A percentile compares a stretch with the other conserved stretches of the same genome.
These are phyloP conservation scores for Ramularia endophylla DNA, from an alignment of 2,329 filamentous ascomycete species.

Conservation along the genomic window DNA sequence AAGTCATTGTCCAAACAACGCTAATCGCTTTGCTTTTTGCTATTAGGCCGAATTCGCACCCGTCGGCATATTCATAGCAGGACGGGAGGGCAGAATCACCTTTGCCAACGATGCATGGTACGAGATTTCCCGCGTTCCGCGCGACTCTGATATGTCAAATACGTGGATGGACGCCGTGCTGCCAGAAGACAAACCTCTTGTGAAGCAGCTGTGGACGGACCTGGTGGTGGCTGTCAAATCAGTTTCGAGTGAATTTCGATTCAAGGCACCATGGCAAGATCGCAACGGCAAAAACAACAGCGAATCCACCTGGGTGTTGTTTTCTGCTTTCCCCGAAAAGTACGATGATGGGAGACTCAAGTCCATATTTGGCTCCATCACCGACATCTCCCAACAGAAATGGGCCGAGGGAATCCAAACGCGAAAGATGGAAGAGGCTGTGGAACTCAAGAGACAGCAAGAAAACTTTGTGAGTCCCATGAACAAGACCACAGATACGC, in stretches of 20 bases:
- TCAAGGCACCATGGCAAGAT: slow-evolving; percentile 61
- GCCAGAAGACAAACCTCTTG: slow-evolving; percentile 55
- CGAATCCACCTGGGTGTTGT: slow-evolving; percentile 68
- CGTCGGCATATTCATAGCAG: slow-evolving; percentile 80
- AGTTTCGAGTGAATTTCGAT: slow-evolving; percentile 68
- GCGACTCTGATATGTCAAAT: slow-evolving; percentile 51
- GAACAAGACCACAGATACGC: slow-evolving; percentile 22
- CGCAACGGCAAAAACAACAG: slow-evolving; percentile 53
- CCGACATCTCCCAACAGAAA: slow-evolving; percentile 81
- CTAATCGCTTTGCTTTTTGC: too few relatives aligned
- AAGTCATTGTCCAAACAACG: too few relatives aligned
- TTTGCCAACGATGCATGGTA: slow-evolving; percentile 78
- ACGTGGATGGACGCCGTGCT: slow-evolving; percentile 69
- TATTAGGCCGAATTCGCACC: slow-evolving; percentile 80
- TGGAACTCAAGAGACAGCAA: slow-evolving; percentile 74
- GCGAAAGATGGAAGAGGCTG: slow-evolving; percentile 69
- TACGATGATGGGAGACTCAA: slow-evolving; percentile 59
- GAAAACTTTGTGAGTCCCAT: slow-evolving; percentile 29
- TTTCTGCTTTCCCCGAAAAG: slow-evolving; percentile 70
- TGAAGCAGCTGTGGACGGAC: slow-evolving; percentile 57
- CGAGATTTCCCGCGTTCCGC: slow-evolving; percentile 61
- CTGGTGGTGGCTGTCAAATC: slow-evolving; percentile 57
- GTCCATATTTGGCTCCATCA: slow-evolving; percentile 73
- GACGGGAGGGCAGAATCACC: slow-evolving; percentile 62
- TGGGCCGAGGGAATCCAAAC: slow-evolving; percentile 76